Evolutionary conservation across 306 rosid species (phyloP).

Genomic region (Trifolium dubium): DNA sequence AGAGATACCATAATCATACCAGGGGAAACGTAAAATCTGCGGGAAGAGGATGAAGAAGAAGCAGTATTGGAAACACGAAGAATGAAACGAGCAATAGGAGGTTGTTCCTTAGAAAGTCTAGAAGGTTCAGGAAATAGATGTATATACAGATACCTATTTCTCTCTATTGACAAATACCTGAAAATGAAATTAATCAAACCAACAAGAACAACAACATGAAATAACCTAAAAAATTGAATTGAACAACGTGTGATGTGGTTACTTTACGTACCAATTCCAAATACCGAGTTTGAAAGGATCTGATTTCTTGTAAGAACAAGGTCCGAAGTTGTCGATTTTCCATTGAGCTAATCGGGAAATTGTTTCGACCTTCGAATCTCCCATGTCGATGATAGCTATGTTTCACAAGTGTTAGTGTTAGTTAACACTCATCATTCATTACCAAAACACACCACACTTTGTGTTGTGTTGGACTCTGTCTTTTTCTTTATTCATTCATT

Average conservation of each 20-base stretch:
- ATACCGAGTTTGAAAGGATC: conserved; percentile 86
- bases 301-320: conserved; percentile 72
- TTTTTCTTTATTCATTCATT: too few species aligned
- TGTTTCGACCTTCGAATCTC: conserved; percentile 74
- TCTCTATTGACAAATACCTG: conserved; percentile 75
- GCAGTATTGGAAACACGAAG: conserved; percentile 63
- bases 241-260: not conserved
- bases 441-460: too few species aligned
- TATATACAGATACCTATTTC: conserved; percentile 71
- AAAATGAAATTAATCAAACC: conserved; percentile 33
- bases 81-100: conserved; percentile 80
- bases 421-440: not conserved
- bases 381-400: conserved; percentile 44
- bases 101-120: conserved; percentile 71
- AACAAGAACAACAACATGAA: not conserved
- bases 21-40: conserved; percentile 66
- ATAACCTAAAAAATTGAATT: not conserved
- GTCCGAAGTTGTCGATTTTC: conserved; percentile 85
- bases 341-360: conserved; percentile 87
- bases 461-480: too few species aligned
- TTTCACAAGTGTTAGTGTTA: not conserved
- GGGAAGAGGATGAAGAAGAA: conserved; percentile 47
- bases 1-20: conserved; percentile 46
- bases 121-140: conserved; percentile 83
- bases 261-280: conserved; percentile 86